Conservation (phyloP, 1,284 basidiomycete genomes). For the Tilletiopsis washingtonensis region DNA sequence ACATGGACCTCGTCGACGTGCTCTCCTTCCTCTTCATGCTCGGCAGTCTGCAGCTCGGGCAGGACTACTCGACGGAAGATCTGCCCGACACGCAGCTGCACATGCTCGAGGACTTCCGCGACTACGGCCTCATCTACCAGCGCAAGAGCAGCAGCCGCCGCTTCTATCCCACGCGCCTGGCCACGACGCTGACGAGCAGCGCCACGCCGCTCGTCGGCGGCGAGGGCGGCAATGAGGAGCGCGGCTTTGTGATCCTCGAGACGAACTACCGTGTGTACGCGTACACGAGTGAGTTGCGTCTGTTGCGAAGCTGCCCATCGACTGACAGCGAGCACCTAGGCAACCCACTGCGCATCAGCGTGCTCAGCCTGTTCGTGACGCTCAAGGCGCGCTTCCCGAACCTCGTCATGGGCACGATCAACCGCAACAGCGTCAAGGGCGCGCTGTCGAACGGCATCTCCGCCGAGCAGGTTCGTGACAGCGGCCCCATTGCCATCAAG, state of each 20-base stretch:
- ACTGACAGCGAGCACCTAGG: no score
- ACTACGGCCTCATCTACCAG: conserved; percentile 83
- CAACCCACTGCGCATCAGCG: conserved; percentile 90
- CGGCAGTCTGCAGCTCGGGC: conserved; percentile 36
- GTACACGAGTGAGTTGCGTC: conserved; percentile 72
- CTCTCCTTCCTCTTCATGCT: conserved; percentile 74
- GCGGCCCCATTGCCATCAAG: neutral
- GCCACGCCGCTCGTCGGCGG: conserved; percentile 22
- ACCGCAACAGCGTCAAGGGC: conserved; percentile 86
- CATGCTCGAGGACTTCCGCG: conserved; percentile 84
- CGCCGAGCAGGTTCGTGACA: conserved; percentile 71
- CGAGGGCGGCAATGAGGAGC: conserved; percentile 46
- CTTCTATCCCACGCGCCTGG: conserved; percentile 91
- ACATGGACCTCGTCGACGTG: conserved; percentile 82
- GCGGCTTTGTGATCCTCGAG: conserved; percentile 86
- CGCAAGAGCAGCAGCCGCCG: conserved; percentile 51
- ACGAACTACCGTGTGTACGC: conserved; percentile 98
- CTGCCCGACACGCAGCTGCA: conserved; percentile 70
- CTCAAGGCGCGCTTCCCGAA: conserved; percentile 92
- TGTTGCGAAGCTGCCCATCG: no score
- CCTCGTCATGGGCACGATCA: conserved; percentile 87
- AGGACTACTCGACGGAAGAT: conserved; percentile 68
- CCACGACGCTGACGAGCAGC: conserved; percentile 78
- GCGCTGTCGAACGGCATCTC: conserved; percentile 91
- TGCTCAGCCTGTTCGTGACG: conserved; percentile 85